Evolutionary conservation across 2,329 filamentous ascomycete species (phyloP), one percentile per base, ranked within the genome.

Genomic region (Phialophora macrospora): DNA sequence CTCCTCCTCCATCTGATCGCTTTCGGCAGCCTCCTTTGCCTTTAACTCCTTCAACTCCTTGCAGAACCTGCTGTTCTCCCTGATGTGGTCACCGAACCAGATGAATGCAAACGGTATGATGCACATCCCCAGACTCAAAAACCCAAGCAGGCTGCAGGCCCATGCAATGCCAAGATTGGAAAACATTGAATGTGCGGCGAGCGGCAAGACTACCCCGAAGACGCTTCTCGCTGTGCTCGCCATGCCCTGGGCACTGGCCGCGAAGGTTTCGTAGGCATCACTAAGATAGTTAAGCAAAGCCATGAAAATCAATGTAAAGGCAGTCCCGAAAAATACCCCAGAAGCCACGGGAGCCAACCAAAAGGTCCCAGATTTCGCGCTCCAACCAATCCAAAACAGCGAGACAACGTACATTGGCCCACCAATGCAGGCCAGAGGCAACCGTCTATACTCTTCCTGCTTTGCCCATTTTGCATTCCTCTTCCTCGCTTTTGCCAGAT

Each of bases 341-440:
- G 86, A 85, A 9, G 88, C 73, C 73, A 88, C 84, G 2, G 87
- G 87, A 0, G 75, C 74, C 2, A 76, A 72, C 77, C 77, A 79
- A 63, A 76, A 76, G 20, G 76, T 75, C 32, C 56, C 61, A 14
- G 60, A 48, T 61, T 73, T 72, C n/a, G 76, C 71, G 51, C 72
- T 77, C 75, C 75, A 77, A 9, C 75, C 75, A 8, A 77, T 71
- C 88, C 65, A 86, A 75, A 69, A 90, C 80, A 34, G 85, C 81
- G 0, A 87, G 84, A 77, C 67, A 6, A 76, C 74, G 44, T 74
- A 75, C 49, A 90, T 78, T 0, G 90, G 89, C 0, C 90, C 89
- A 0, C 89, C 90, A 20, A 91, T 72, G 73, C 87, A 90, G 4
- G 89, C 90, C 2, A 93, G 80, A 0, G 91, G 90, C 0, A 94